Evolutionary conservation across 2,329 filamentous ascomycete genomes (phyloP).

Genomic region (Moelleriella libera): DNA sequence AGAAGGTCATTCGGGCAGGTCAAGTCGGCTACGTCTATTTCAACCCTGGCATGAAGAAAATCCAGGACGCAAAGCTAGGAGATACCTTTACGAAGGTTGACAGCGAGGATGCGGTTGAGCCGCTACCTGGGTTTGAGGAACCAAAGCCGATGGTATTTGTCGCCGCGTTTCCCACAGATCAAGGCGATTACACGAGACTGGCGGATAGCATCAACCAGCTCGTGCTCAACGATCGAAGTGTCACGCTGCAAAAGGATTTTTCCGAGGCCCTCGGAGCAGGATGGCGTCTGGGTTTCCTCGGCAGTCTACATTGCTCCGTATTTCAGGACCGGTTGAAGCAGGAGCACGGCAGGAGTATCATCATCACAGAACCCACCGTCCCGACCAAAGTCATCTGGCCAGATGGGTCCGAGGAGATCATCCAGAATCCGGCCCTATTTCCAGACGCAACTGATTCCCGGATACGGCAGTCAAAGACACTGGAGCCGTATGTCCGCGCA

Average conservation of each 20-base stretch:
- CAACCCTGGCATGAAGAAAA: slow-evolving; percentile 96
- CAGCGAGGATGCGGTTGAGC: slow-evolving; percentile 59
- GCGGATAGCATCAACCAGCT: slow-evolving; percentile 92
- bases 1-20: slow-evolving; percentile 68
- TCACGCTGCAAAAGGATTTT: slow-evolving; percentile 86
- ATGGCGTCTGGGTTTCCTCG: slow-evolving; percentile 87
- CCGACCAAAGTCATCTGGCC: slow-evolving; percentile 75
- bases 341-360: slow-evolving; percentile 88
- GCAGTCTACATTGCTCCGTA: slow-evolving; percentile 97
- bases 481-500: slow-evolving; percentile 48
- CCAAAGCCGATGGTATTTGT: slow-evolving; percentile 99
- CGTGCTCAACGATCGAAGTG: slow-evolving; percentile 85
- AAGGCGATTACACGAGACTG: slow-evolving; percentile 70
- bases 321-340: slow-evolving; percentile 91
- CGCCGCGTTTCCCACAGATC: slow-evolving; percentile 87
- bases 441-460: slow-evolving; percentile 49
- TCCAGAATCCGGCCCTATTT: slow-evolving; percentile 80
- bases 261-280: slow-evolving; percentile 88
- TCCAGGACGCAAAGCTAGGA: slow-evolving; percentile 88
- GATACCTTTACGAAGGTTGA: slow-evolving; percentile 86
- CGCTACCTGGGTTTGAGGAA: slow-evolving; percentile 86
- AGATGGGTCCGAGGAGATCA: slow-evolving; percentile 62
- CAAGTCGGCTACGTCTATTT: slow-evolving; percentile 96
- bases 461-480: slow-evolving; percentile 27
- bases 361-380: slow-evolving; percentile 92